phyloP scores from a whole-genome alignment of 2,329 filamentous ascomycete species.

The Plenodomus biglobosus region DNA sequence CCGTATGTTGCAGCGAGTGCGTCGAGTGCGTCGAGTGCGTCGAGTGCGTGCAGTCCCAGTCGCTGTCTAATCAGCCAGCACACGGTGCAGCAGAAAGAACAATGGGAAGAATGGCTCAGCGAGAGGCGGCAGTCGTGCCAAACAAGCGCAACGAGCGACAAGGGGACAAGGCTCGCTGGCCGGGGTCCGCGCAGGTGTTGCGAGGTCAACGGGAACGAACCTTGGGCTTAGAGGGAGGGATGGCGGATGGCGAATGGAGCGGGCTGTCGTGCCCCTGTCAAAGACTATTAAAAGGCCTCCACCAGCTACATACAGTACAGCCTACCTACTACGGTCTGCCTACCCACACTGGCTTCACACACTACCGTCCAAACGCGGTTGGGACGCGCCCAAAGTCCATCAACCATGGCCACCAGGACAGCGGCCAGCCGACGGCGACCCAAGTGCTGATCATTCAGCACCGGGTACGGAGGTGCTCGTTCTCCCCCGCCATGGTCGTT shows the following conservation, averaged over 20 bases:
- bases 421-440: background rate
- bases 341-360: no score
- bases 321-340: no score
- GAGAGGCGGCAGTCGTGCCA: no score
- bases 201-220: conserved; percentile 22
- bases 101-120: no score
- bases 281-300: background rate
- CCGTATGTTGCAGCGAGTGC: conserved; percentile 32
- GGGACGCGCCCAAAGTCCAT: no score
- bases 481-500: no score
- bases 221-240: no score
- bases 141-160: background rate
- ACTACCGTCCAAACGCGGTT: background rate
- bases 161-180: background rate
- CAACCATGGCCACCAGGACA: background rate
- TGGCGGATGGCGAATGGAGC: conserved; percentile 11
- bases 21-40: conserved; percentile 23
- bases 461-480: background rate
- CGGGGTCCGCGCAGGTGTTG: conserved; percentile 18
- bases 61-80: no score
- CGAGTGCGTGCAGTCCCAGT: no score
- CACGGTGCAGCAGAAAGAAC: no score
- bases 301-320: no score
- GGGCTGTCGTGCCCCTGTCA: conserved; percentile 9
- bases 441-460: background rate